A percentile compares a stretch with the other conserved stretches of the same genome.
Conservation (phyloP, 208 protist species). For the Herpetomonas samuelpessoai region DNA sequence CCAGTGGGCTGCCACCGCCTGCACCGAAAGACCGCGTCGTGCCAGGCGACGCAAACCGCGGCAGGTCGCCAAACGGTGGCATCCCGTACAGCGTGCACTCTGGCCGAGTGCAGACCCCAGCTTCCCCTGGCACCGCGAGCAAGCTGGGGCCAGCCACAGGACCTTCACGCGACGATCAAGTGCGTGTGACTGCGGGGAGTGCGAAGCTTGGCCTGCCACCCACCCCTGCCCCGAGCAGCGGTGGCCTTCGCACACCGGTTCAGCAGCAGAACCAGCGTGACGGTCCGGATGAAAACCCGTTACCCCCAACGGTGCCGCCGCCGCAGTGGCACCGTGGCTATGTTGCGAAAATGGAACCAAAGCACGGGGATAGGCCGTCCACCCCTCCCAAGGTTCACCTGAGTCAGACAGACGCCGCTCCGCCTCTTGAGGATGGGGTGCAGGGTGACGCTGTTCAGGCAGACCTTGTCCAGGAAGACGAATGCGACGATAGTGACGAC, state of each 20-base stretch:
- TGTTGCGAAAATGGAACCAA: no score
- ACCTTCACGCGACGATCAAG: neutral
- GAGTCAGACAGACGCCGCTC: no score
- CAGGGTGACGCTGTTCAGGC: no score
- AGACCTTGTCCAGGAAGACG: no score
- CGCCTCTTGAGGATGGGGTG: no score
- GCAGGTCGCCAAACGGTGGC: neutral
- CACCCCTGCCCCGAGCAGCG: neutral
- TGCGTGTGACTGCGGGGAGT: neutral
- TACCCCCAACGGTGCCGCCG: no score
- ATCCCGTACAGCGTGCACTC: neutral
- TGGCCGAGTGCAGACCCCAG: neutral
- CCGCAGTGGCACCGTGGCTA: no score
- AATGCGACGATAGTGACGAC: conserved; percentile 5
- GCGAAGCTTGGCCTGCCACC: neutral
- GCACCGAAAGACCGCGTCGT: neutral
- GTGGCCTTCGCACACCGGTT: neutral
- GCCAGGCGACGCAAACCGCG: neutral
- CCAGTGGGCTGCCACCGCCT: neutral
- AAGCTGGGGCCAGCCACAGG: no score
- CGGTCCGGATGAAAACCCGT: no score
- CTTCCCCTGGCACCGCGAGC: neutral
- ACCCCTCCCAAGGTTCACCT: no score
- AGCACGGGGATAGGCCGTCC: no score
- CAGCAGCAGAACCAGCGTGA: no score